phyloP scores from a whole-genome alignment of 2,329 filamentous ascomycete species.

The Fusarium subglutinans region DNA sequence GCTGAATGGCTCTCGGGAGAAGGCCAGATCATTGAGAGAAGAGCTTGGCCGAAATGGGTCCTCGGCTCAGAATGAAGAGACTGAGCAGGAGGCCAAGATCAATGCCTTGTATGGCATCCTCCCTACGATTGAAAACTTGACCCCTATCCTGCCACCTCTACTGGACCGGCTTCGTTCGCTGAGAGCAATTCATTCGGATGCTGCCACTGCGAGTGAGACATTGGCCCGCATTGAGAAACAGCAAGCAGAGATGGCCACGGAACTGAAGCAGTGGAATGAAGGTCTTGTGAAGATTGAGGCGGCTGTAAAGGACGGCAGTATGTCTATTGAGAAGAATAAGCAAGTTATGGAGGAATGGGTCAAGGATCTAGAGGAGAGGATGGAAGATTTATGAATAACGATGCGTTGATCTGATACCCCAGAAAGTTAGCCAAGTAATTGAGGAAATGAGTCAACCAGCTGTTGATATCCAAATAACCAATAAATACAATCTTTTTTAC shows the following conservation, averaged over 20 bases:
- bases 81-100: constrained; percentile 84
- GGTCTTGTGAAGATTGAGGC: constrained; percentile 82
- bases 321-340: constrained; percentile 79
- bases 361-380: constrained; percentile 81
- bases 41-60: constrained; percentile 60
- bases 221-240: constrained; percentile 80
- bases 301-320: constrained; percentile 75
- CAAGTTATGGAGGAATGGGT: constrained; percentile 90
- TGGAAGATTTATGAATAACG: constrained; percentile 64
- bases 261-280: constrained; percentile 87
- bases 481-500: background rate
- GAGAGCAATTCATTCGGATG: constrained; percentile 84
- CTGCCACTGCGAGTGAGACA: constrained; percentile 81
- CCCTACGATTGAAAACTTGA: constrained; percentile 85
- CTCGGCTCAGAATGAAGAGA: constrained; percentile 57
- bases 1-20: constrained; percentile 71
- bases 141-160: constrained; percentile 84
- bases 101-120: constrained; percentile 91
- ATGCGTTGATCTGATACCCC: constrained; percentile 46
- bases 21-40: constrained; percentile 70
- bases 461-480: background rate
- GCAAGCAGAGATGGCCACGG: constrained; percentile 82
- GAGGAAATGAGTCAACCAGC: background rate
- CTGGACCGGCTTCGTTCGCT: constrained; percentile 87
- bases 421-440: constrained; percentile 26